Conservation (phyloP, 805 yeast genomes). For the Scheffersomyces amazonensis region DNA sequence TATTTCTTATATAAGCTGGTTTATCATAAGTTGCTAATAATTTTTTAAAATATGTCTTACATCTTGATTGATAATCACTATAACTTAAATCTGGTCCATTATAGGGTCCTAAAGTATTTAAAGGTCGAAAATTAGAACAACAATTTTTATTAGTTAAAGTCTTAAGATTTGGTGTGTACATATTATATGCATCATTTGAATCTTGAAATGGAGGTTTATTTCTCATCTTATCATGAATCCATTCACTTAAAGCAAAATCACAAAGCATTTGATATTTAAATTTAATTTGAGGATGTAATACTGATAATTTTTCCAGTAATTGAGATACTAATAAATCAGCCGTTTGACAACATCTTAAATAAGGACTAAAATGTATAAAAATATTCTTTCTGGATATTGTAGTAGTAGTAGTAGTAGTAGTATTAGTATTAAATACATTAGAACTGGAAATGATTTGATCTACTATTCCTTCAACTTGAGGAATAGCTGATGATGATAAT, state of each 20-base stretch:
- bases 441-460: constrained; percentile 23
- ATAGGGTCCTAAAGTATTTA: constrained; percentile 39
- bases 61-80: constrained; percentile 36
- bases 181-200: constrained; percentile 43
- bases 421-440: constrained; percentile 7
- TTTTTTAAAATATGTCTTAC: constrained; percentile 38
- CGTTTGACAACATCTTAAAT: constrained; percentile 42
- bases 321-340: constrained; percentile 37
- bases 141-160: constrained; percentile 27
- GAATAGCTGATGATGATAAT: constrained; percentile 24
- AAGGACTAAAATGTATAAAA: constrained; percentile 41
- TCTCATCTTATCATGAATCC: constrained; percentile 44
- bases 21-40: constrained; percentile 42
- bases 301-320: constrained; percentile 19
- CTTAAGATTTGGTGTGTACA: constrained; percentile 44
- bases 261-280: constrained; percentile 37
- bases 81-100: constrained; percentile 40
- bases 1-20: constrained; percentile 25
- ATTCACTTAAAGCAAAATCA: constrained; percentile 44
- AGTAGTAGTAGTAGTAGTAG: constrained; percentile 3
- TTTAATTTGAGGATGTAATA: constrained; percentile 25
- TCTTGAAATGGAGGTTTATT: constrained; percentile 41
- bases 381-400: constrained; percentile 24
- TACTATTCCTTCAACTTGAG: constrained; percentile 25
- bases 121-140: constrained; percentile 41